Percentiles rank a stretch among this genome's conserved stretches.
These are phyloP conservation scores for Aspergillus nanangensis DNA, from an alignment of 495 filamentous ascomycete genomes.

Conservation along the genomic window DNA sequence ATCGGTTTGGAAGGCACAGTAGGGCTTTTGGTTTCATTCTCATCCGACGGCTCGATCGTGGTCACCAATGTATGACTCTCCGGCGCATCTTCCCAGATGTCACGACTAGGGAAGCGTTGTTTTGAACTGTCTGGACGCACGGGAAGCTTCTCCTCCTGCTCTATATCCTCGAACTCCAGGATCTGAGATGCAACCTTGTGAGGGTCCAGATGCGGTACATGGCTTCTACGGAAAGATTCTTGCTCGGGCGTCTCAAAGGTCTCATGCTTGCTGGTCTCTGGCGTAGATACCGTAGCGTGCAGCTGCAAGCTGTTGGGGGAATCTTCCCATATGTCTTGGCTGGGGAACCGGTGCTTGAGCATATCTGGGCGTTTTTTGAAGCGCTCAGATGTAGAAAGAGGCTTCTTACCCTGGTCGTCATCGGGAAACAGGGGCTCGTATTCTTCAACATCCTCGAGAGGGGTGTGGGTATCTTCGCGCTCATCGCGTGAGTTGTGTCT, in stretches of 20 bases:
- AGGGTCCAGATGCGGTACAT: slow-evolving; percentile 42
- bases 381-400: slow-evolving; percentile 53
- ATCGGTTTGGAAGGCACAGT: slow-evolving; percentile 35
- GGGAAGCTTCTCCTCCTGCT: slow-evolving; percentile 34
- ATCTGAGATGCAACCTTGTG: slow-evolving; percentile 42
- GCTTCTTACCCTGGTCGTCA: slow-evolving; percentile 55
- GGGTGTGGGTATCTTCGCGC: slow-evolving; percentile 54
- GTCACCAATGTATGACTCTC: slow-evolving; percentile 78
- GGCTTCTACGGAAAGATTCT: slow-evolving; percentile 47
- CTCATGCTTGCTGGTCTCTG: slow-evolving; percentile 47
- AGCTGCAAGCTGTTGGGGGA: slow-evolving; percentile 82
- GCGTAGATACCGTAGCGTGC: slow-evolving; percentile 78
- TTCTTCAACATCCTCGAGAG: slow-evolving; percentile 85
- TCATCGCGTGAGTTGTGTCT: slow-evolving; percentile 50
- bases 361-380: slow-evolving; percentile 58
- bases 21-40: slow-evolving; percentile 42
- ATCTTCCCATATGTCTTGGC: slow-evolving; percentile 96
- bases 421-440: slow-evolving; percentile 95
- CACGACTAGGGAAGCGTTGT: slow-evolving; percentile 85
- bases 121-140: slow-evolving; percentile 48
- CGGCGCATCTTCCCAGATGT: slow-evolving; percentile 96
- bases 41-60: slow-evolving; percentile 62
- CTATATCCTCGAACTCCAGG: slow-evolving; percentile 25
- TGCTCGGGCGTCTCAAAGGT: slow-evolving; percentile 54
- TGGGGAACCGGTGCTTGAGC: slow-evolving; percentile 78